A percentile compares a stretch with the other conserved stretches of the same genome.
phyloP scores from a whole-genome alignment of 371 early-diverging fungal genomes.

The Mucor saturninus region DNA sequence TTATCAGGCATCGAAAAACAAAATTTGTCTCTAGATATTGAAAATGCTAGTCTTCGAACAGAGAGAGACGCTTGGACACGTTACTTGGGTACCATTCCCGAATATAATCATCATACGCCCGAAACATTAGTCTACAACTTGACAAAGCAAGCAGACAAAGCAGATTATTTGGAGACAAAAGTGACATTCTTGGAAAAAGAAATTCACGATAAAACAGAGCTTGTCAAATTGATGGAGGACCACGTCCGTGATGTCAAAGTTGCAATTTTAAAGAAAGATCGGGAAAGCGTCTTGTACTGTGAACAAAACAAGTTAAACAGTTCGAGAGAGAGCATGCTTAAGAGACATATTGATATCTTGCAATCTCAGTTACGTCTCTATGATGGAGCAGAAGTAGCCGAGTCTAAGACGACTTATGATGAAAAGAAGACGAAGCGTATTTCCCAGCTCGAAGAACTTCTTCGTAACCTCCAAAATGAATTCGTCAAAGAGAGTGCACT shows the following conservation, averaged over 20 bases:
- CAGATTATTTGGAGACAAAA: constrained; percentile 21
- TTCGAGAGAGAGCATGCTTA: constrained; percentile 26
- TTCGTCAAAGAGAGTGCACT: background rate
- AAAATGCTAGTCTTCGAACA: constrained; percentile 37
- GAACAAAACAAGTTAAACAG: constrained; percentile 33
- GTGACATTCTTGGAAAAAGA: constrained; percentile 22
- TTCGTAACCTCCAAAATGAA: constrained; percentile 20
- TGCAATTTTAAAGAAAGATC: constrained; percentile 16
- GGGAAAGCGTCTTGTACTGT: constrained; percentile 3
- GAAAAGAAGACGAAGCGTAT: constrained; percentile 55
- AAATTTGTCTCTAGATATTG: constrained; percentile 35
- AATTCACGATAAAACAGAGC: constrained; percentile 17
- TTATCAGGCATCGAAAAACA: constrained; percentile 35
- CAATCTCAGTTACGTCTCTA: constrained; percentile 66
- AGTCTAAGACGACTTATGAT: constrained; percentile 58
- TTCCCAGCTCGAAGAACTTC: constrained; percentile 31
- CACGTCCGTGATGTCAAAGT: constrained; percentile 9
- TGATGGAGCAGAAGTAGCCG: constrained; percentile 60
- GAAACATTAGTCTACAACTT: constrained; percentile 31
- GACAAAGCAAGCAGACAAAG: constrained; percentile 23
- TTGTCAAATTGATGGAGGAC: constrained; percentile 10
- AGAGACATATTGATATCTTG: constrained; percentile 55
- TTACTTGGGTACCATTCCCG: constrained; percentile 29
- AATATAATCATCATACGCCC: constrained; percentile 33
- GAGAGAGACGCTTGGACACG: constrained; percentile 30